Base-by-base conservation (phyloP, 1,139 yeast species). In the Saccharomyces hybrid region DNA sequence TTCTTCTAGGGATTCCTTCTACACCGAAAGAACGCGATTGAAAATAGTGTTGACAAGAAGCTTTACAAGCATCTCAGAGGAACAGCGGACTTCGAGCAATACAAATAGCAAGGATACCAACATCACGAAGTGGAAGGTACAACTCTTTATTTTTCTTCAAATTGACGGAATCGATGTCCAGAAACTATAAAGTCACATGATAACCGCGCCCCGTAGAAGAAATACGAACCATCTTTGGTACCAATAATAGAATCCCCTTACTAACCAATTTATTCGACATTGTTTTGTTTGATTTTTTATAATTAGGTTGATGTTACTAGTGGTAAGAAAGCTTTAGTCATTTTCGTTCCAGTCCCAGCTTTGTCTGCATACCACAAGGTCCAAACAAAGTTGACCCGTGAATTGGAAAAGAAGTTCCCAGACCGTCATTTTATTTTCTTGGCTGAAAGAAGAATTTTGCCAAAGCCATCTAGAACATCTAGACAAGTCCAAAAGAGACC, bases 341-440 rank as follows among this genome's bases (percentile, higher is more conserved):
- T 93, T 79, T 91, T 93, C 75, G 97, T 93, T 70, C 98, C 99
- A 77, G 95, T 88, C 70, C 97, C 99, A 79, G 81, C 90, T 71
- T 85, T 93, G 76, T 72, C 82, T 69, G 86, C 87, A 69, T 91
- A 88, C 95, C 97, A 91, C 89, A 89, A 86, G 82, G 95, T 90
- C 72, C 99, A 93, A 84, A 83, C 83, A 74, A 86, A 89, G 82
- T 86, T 93, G 77, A 90, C 97, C 81, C 93, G 98, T 82, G 99
- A 93, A 83, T 88, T 93, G 77, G 99, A 93, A 83, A 93, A 93
- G 95, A 93, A 93, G 83, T 93, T 93, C 91, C 95, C 97, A 76
- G 99, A 93, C 85, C 89, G 96, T 79, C 98, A 93, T 79, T 97
- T 93, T 78, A 95, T 93, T 71, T 90, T 93, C 88, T 84, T 93